Conservation (phyloP, 441 rosid genomes). For the Melianthus villosus region DNA sequence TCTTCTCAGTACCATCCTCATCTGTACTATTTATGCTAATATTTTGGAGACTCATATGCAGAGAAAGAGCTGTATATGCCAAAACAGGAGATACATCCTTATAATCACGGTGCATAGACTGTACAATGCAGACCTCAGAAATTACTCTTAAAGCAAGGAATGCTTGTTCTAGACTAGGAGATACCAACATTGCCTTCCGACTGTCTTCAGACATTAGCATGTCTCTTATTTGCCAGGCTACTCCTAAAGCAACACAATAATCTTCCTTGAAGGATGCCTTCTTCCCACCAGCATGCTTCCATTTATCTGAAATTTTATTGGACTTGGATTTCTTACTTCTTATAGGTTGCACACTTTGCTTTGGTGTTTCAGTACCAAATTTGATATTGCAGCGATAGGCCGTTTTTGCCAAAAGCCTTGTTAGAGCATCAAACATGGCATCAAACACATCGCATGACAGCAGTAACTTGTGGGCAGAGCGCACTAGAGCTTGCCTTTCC, state of each 20-base stretch:
- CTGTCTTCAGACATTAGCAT: conserved; percentile 36
- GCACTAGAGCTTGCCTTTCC: conserved; percentile 55
- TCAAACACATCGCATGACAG: conserved; percentile 30
- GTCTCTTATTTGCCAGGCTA: conserved; percentile 87
- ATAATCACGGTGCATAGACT: conserved; percentile 27
- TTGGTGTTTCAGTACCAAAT: conserved; percentile 48
- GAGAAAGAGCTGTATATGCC: conserved; percentile 58
- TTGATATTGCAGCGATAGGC: conserved; percentile 65
- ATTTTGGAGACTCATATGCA: conserved; percentile 39
- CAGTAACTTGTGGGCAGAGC: conserved; percentile 68
- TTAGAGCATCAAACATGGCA: conserved; percentile 43
- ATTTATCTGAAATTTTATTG: conserved; percentile 32
- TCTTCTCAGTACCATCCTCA: conserved; percentile 13
- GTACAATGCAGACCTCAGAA: conserved; percentile 60
- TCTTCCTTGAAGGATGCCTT: conserved; percentile 42
- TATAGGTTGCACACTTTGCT: conserved; percentile 21
- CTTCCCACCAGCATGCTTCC: conserved; percentile 40
- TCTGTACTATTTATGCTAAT: conserved; percentile 5
- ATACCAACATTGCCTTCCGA: conserved; percentile 36
- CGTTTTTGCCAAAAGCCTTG: conserved; percentile 38
- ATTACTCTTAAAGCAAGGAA: conserved; percentile 49
- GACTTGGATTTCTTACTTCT: conserved; percentile 44
- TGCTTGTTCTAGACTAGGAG: conserved; percentile 33
- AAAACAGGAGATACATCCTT: conserved; percentile 53
- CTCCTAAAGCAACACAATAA: conserved; percentile 52